Percentiles rank a stretch among this genome's conserved stretches.
Conservation (phyloP, 2,329 filamentous ascomycete genomes). For the Cylindrodendrum hubeiense region DNA sequence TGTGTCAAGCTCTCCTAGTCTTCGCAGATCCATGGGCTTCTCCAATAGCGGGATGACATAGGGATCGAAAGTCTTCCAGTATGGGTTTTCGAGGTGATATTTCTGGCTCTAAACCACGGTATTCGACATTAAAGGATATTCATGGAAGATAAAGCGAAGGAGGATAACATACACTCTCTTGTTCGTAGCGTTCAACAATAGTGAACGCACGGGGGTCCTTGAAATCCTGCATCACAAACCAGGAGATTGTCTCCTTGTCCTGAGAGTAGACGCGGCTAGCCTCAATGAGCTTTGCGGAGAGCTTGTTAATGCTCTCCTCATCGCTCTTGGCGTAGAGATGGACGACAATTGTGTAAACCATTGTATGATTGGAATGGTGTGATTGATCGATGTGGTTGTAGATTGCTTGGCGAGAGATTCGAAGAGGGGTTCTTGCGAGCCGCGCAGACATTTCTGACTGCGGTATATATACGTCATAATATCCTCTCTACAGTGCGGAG, state of each 20-base stretch:
- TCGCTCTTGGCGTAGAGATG: slow-evolving; percentile 79
- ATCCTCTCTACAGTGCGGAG: not conserved
- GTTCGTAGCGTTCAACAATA: slow-evolving; percentile 79
- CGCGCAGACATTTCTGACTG: not conserved
- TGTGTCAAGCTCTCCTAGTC: slow-evolving; percentile 76
- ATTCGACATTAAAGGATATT: slow-evolving; percentile 11
- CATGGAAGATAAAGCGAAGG: no score
- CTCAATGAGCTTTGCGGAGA: slow-evolving; percentile 80
- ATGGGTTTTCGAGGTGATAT: slow-evolving; percentile 76
- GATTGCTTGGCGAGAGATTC: not conserved
- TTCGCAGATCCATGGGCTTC: slow-evolving; percentile 75
- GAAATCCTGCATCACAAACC: slow-evolving; percentile 84
- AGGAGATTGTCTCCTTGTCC: slow-evolving; percentile 77
- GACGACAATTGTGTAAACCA: slow-evolving; percentile 78
- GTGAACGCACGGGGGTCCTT: slow-evolving; percentile 78
- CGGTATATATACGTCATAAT: not conserved
- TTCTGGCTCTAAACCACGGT: slow-evolving; percentile 61
- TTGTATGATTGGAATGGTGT: slow-evolving; percentile 49
- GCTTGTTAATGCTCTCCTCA: slow-evolving; percentile 71
- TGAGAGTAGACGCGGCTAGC: slow-evolving; percentile 79
- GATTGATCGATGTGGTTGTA: not conserved
- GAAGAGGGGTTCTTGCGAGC: not conserved
- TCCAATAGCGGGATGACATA: slow-evolving; percentile 78
- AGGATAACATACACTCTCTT: slow-evolving; percentile 68
- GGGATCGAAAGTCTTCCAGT: slow-evolving; percentile 82